phyloP scores from a whole-genome alignment of 352 stramenopile species.

The Blastocystis sp. region DNA sequence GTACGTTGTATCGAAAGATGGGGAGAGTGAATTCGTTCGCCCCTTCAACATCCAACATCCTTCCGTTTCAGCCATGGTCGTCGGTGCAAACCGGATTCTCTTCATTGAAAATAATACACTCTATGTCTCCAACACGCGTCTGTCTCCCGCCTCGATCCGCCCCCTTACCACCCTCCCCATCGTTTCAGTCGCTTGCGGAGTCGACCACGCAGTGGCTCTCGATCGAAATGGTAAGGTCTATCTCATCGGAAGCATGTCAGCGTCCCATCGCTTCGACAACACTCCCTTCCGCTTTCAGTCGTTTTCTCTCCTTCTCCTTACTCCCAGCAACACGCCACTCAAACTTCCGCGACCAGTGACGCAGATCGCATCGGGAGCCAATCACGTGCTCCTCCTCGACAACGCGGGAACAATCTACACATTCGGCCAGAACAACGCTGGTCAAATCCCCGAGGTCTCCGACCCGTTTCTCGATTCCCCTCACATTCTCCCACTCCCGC shows the following conservation, averaged over 20 bases:
- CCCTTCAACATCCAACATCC: conserved; percentile 3
- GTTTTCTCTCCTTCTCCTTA: neutral
- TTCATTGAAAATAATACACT: neutral
- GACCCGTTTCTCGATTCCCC: neutral
- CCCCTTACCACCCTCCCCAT: neutral
- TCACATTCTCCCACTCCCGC: neutral
- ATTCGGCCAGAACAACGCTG: conserved; percentile 59
- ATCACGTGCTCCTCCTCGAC: conserved; percentile 58
- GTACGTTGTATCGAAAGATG: neutral
- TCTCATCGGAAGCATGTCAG: neutral
- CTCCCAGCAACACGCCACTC: neutral
- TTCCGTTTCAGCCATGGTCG: neutral
- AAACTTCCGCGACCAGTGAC: neutral
- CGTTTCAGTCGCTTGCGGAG: neutral
- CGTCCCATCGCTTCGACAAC: neutral
- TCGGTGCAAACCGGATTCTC: neutral
- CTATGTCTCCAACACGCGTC: neutral
- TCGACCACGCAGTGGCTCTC: neutral
- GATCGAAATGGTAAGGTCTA: neutral
- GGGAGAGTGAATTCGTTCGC: neutral
- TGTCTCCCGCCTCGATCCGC: neutral
- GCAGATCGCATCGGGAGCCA: conserved; percentile 56
- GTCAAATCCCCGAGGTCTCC: conserved; percentile 48
- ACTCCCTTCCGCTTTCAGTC: neutral
- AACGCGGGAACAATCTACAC: conserved; percentile 58